Base-by-base conservation (phyloP, 2,329 filamentous ascomycete species). In the Fusarium sp. region DNA sequence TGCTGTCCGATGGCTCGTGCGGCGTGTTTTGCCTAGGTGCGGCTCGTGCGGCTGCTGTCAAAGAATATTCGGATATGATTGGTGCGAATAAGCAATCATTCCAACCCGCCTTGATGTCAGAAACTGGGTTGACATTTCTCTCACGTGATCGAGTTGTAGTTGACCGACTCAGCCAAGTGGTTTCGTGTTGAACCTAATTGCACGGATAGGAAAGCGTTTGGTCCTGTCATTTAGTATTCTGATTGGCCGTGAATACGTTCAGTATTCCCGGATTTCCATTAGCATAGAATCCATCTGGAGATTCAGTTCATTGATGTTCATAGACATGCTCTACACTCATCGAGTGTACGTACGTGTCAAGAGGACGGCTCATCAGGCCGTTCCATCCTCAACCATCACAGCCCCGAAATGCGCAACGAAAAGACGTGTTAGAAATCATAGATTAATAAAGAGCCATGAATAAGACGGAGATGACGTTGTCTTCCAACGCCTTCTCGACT, bases 21-120 rank as follows among this genome's bases (percentile, higher is more conserved):
- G 55, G 44, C 42, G 20, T 14, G 44, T 25, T 46, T 27, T 46
- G 23, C 42, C 25, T 25, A 46, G 40, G 60, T 64, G 57, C 66
- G 69, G 67, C 63, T 61, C 58, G 58, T 69, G 72, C 68, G 71
- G 62, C 59, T 64, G 59, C 63, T 65, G 68, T 61, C 61, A 66
- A 46, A 46, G 44, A 46, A 13, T 29, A n/a, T 33, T 49, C 33
- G 31, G 27, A 27, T 56, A 23, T 74, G 72, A 74, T 74, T 74
- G 72, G 72, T 56, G 44, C 16, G 34, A 64, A 57, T 54, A 33
- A 42, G 42, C 55, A 46, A 54, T 16, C 67, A 55, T 63, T 31
- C 16, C 50, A 27, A 54, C 20, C 23, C 58, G 27, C 51, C n/a
- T 31, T 23, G 44, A 50, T 50, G 50, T 31, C 16, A 38, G 27